Conservation (phyloP, 2,329 filamentous ascomycete genomes). For the Sporothrix inflata region DNA sequence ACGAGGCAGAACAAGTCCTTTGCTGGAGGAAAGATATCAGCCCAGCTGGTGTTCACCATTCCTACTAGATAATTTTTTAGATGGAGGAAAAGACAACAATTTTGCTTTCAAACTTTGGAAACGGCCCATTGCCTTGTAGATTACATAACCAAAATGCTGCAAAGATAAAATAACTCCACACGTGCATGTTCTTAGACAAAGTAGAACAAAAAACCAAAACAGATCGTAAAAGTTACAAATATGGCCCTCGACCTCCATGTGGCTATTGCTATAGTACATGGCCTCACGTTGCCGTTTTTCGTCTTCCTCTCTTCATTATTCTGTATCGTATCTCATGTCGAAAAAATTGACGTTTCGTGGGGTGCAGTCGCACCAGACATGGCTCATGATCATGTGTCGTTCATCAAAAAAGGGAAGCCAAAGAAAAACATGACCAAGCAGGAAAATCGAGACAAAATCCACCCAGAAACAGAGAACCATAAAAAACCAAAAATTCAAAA, state of each 20-base stretch:
- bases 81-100: not conserved
- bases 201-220: not conserved
- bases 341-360: not conserved
- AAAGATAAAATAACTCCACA: not conserved
- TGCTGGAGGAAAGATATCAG: not conserved
- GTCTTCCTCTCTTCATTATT: not conserved
- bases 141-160: not conserved
- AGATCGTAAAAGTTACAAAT: not conserved
- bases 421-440: not conserved
- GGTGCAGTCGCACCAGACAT: not conserved
- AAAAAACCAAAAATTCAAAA: not conserved
- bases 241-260: not conserved
- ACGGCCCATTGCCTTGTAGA: not conserved
- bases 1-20: not conserved
- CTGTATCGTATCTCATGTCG: conserved; percentile 6
- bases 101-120: not conserved
- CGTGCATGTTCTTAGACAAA: not conserved
- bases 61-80: not conserved
- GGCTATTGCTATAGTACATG: conserved; percentile 2
- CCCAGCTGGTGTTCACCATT: too few species aligned
- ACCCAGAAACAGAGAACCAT: not conserved
- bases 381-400: conserved; percentile 21
- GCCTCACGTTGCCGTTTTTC: not conserved
- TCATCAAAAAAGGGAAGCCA: not conserved
- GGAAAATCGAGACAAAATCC: not conserved